Evolutionary conservation across 1,284 basidiomycete species (phyloP).

Genomic region (Mycosarcoma mackinlayi): DNA sequence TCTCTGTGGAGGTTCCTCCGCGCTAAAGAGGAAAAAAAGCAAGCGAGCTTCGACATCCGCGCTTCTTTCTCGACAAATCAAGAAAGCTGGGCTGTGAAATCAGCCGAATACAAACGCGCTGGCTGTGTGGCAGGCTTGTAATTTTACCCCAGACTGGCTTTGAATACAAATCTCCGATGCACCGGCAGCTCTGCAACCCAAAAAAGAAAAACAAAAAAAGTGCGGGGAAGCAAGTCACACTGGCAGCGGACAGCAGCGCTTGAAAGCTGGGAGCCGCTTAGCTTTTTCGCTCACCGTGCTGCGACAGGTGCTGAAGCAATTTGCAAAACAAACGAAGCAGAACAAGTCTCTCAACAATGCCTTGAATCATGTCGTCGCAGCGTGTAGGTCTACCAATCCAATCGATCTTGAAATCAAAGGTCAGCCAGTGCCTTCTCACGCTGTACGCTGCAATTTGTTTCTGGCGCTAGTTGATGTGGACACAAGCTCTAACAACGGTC

Average conservation of each 20-base stretch:
- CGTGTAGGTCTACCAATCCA: too few species aligned
- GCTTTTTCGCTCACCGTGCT: not conserved
- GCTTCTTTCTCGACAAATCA: not conserved
- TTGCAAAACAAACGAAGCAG: too few species aligned
- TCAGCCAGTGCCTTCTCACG: too few species aligned
- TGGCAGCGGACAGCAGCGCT: not conserved
- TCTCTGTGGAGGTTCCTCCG: not conserved
- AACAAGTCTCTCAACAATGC: too few species aligned
- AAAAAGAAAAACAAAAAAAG: not conserved
- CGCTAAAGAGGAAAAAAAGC: constrained; percentile 1
- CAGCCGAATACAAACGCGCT: not conserved
- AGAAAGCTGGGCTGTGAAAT: constrained; percentile 18
- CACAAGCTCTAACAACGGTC: too few species aligned
- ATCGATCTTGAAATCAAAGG: too few species aligned
- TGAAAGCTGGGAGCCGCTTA: not conserved
- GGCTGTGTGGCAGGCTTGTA: not conserved
- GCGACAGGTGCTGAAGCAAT: too few species aligned
- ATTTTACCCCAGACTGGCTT: constrained; percentile 10
- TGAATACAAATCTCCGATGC: not conserved
- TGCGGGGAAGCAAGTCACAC: constrained; percentile 2
- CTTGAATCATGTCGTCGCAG: too few species aligned
- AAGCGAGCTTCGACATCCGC: constrained; percentile 33
- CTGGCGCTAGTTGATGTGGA: too few species aligned
- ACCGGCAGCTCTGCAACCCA: too few species aligned
- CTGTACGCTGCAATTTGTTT: too few species aligned